Base-by-base conservation (phyloP, 345 rosid genomes). In the Ceriops decandra region DNA sequence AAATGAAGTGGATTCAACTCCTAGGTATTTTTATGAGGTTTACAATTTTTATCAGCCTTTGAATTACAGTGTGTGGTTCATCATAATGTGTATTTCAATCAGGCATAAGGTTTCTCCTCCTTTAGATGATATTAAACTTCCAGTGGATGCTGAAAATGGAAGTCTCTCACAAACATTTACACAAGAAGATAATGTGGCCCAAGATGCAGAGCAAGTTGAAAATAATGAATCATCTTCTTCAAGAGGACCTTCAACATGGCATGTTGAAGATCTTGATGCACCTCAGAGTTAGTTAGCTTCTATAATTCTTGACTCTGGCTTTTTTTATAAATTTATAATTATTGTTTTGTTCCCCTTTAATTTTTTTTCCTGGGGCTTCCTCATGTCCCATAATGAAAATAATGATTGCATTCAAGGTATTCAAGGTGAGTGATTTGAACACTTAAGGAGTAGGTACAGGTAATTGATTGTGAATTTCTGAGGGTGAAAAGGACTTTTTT, bases 271-370 rank as follows among this genome's bases (percentile, higher is more conserved):
- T 71, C 62, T 54, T 56, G 87, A 87, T 47, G 87, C 98, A 27
- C 98, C 98, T 7, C 81, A 85, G 77, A 83, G 99, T 95, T 74
- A 79, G 89, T 81, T 26, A 65, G 62, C 62, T 71, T 71, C 57
- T 22, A 5, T 52, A 27, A 49, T 16, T 54, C 68, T 75, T 68
- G 52, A 63, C 52, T 57, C 61, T 38, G 64, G 22, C 47, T 71
- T 31, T 72, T 15, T 5, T 42, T 42, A 13, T 13, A 42, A 42
- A 42, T 42, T 42, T 42, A 42, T 42, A 42, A 15, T 42, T 0
- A 42, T 42, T 42, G 49, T 42, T 42, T 42, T 15, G 13, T 42
- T 42, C 4, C 4, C 49, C 17, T 15, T 42, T 42, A 38, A 38
- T 42, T 13, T 42, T 42, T 42, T 11, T 2, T 42, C 1, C 19